phyloP scores from a whole-genome alignment of 2,329 filamentous ascomycete species.

The Zymoseptoria tritici region DNA sequence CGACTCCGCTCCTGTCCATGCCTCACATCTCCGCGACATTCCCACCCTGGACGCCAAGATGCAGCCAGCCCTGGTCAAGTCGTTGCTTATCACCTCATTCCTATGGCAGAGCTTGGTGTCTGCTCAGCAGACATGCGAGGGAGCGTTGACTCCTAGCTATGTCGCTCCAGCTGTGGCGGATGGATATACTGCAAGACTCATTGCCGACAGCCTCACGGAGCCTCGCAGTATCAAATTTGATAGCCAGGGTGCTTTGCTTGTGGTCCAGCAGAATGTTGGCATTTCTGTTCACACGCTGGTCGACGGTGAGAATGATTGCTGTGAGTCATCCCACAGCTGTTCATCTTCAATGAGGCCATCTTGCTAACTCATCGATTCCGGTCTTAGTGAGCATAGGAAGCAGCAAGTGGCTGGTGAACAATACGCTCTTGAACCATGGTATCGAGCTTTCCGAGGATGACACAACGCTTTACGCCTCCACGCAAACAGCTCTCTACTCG shows the following conservation, averaged over 20 bases:
- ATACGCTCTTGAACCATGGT: slow-evolving; percentile 42
- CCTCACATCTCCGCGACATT: not conserved
- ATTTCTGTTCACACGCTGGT: slow-evolving; percentile 4
- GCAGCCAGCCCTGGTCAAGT: not conserved
- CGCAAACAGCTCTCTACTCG: slow-evolving; percentile 49
- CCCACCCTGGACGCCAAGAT: not conserved
- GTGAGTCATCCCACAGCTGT: not conserved
- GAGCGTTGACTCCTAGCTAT: slow-evolving; percentile 15
- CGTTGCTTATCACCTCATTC: not conserved
- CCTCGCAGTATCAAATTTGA: slow-evolving; percentile 45
- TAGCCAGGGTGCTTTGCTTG: slow-evolving; percentile 39
- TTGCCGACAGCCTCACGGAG: slow-evolving; percentile 38
- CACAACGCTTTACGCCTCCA: slow-evolving; percentile 50
- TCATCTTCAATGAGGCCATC: not conserved
- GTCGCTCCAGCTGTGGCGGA: slow-evolving; percentile 36
- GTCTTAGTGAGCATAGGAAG: slow-evolving; percentile 15
- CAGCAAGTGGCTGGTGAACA: slow-evolving; percentile 18
- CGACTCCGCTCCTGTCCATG: not conserved
- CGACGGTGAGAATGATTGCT: not conserved
- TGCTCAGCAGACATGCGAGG: not conserved
- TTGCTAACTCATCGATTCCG: not conserved
- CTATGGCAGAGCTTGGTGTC: not conserved
- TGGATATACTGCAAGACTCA: slow-evolving; percentile 38
- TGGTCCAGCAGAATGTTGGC: slow-evolving; percentile 36
- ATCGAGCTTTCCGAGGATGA: slow-evolving; percentile 42